These are phyloP conservation scores for Acanthamoeba sp. DNA, from an alignment of 208 protist species.

Conservation along the genomic window DNA sequence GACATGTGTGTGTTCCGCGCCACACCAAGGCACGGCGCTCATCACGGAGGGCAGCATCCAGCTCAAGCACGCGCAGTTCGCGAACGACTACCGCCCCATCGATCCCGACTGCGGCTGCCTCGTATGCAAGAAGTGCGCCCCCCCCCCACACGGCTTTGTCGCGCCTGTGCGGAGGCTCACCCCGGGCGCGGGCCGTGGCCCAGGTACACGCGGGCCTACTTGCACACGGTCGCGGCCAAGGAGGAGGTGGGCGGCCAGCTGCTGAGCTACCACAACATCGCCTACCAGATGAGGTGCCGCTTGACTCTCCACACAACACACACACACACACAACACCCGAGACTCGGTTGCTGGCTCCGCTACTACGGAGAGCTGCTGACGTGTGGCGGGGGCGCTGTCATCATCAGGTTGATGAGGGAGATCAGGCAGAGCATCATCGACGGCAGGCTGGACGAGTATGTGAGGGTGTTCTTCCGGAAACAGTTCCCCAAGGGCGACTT, in stretches of 20 bases:
- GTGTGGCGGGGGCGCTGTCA: background rate
- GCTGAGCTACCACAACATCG: slow-evolving; percentile 98
- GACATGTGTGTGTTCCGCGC: too few species aligned
- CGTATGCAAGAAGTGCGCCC: slow-evolving; percentile 94
- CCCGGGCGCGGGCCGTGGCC: too few species aligned
- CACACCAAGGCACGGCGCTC: slow-evolving; percentile 84
- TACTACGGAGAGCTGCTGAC: too few species aligned
- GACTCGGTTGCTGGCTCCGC: too few species aligned
- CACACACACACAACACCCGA: too few species aligned
- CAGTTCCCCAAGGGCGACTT: slow-evolving; percentile 67
- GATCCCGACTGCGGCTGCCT: slow-evolving; percentile 93
- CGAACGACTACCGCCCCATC: slow-evolving; percentile 84
- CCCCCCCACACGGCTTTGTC: too few species aligned
- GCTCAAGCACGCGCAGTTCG: slow-evolving; percentile 81
- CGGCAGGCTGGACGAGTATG: slow-evolving; percentile 48
- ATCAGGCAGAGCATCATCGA: slow-evolving; percentile 62
- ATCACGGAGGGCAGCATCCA: slow-evolving; percentile 78
- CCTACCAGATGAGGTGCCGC: slow-evolving; percentile 94
- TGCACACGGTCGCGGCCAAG: slow-evolving; percentile 94
- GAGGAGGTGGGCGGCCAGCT: slow-evolving; percentile 94
- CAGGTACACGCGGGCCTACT: slow-evolving; percentile 95
- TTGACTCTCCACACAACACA: too few species aligned
- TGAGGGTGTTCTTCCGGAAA: slow-evolving; percentile 65
- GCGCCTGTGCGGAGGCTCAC: too few species aligned
- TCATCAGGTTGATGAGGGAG: slow-evolving; percentile 63